Base-by-base conservation (phyloP, 2,329 filamentous ascomycete species). In the Hypoxylon sp. region DNA sequence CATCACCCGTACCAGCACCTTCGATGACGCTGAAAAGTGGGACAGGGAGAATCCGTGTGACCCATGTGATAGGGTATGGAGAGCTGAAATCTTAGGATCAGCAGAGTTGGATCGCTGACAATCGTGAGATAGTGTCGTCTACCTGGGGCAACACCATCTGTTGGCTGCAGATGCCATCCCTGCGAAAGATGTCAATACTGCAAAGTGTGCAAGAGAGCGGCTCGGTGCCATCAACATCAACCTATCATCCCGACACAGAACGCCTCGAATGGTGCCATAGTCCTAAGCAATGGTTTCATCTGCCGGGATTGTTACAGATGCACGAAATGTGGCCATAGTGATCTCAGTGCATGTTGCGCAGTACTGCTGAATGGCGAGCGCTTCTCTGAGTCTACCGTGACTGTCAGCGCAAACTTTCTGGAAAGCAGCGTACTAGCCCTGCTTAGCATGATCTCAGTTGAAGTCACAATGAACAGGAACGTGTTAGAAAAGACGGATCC, bases 401-500 rank as follows among this genome's bases (percentile, higher is more conserved):
- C 66, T 1, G 48, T 65, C 37, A 64, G 66, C 61, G 37, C 53
- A 11, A 64, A 58, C 14, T 68, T 68, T 48, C 40, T 68, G 4
- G 66, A 68, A 31, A 68, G 49, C 8, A 65, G 66, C 27, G 57
- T 65, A 1, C 25, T 68, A 2, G 66, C 66, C 6, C 46, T 68
- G 6, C 46, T 68, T 5, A 68, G 66, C n/a, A 68, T 68, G 66
- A 30, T 64, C 7, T 68, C 61, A 11, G 53, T 33, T 14, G 61
- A 64, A 37, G 53, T 61, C 22, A 65, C 66, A 2, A 68, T 68
- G 66, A 65, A n/a, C 6, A 22, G 58, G 35, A 68, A 68, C 51
- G 37, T 33, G 37, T 61, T 68, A 6, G 48, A 62, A 11, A 68
- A 68, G 61, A 58, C 56, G 0, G 59, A 56, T 11, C 61, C 51